Percentiles rank a stretch among this genome's conserved stretches.
Evolutionary conservation across 305 asterid species (phyloP).

Genomic region (Fraxinus sp.): DNA sequence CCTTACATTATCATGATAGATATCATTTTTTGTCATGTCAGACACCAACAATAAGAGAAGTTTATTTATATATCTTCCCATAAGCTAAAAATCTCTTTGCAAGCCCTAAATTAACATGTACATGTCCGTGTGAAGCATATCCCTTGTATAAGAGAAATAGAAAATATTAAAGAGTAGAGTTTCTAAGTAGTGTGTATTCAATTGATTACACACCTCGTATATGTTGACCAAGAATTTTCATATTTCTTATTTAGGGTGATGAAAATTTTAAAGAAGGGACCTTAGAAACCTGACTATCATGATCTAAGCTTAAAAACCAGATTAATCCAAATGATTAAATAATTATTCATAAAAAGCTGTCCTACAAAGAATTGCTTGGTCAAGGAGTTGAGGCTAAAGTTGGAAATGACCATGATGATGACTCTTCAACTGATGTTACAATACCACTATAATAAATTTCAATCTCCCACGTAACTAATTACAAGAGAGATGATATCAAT

Average conservation of each 20-base stretch:
- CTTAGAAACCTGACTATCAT: neutral
- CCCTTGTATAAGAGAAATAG: neutral
- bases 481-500: neutral
- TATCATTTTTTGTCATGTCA: neutral
- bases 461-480: neutral
- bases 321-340: neutral
- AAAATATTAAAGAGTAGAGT: neutral
- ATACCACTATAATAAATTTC: neutral
- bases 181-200: neutral
- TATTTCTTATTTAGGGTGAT: neutral
- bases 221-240: neutral
- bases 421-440: neutral
- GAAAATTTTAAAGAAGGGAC: neutral
- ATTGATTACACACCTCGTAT: neutral
- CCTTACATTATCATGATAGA: neutral
- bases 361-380: neutral
- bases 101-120: neutral
- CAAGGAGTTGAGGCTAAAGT: neutral
- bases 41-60: neutral
- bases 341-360: neutral
- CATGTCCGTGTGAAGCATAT: neutral
- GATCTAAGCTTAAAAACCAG: neutral
- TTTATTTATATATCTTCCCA: neutral
- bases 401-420: neutral
- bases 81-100: neutral